Evolutionary conservation across 768 basidiomycete genomes (phyloP), one percentile per base, ranked within the genome.

Genomic region (Rhizopogon vulgaris): DNA sequence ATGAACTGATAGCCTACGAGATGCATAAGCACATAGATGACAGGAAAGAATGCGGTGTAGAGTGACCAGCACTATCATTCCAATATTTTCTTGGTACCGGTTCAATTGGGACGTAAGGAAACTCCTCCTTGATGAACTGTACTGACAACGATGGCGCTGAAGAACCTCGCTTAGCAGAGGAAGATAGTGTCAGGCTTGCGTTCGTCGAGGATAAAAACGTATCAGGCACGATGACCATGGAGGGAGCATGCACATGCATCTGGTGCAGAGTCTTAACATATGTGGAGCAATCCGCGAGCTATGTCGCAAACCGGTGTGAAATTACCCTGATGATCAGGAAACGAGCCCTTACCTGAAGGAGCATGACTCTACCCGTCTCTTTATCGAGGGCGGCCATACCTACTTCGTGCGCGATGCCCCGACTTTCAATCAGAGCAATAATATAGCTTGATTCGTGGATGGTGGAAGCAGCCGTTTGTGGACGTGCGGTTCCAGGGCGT

Each of bases 221-320:
- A 63, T 94, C 90, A 2, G 91, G 91, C 18, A 94, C 80, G 15
- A 95, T 74, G 36, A 95, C 74, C 22, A 85, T 71, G 10, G 68
- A 73, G 0, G 93, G 93, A 4, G 70, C 73, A 57, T 92, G 85
- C 9, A 90, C 65, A 59, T 89, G 83, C 81, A 92, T 83, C 56
- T 92, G 90, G 61, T 92, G 88, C 17, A 93, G 67, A 0, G 90
- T 89, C 66, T 93, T 93, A 53, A 91, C 84, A 56, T 92, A 94
- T 12, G 92, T 93, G 51, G 89, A 83, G 52, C 86, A 86, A 63
- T 96, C 94, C 34, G 85, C 82, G 28, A 92, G 75, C 90, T 94
- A 57, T 25, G 24, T 48, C 47, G 36, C 18, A 52, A 10, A 22
- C 48, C 55, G 22, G 32, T 32, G 48, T 45, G 52, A 30, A 34